These are phyloP conservation scores for Candida fluviatilis DNA, from an alignment of 805 yeast genomes.

Conservation along the genomic window DNA sequence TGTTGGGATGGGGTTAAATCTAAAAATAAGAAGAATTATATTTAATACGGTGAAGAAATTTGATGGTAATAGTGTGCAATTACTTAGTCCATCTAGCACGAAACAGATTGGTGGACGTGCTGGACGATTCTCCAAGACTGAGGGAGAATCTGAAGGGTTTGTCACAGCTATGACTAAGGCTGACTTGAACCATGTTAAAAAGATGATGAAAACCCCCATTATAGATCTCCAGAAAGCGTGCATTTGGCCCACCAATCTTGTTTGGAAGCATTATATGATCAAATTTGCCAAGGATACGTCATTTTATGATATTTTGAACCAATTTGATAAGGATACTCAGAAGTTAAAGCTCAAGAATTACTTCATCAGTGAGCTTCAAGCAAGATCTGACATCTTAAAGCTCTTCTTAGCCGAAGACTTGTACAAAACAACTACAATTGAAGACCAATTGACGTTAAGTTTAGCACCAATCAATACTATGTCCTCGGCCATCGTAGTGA, in stretches of 20 bases:
- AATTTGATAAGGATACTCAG: constrained; percentile 41
- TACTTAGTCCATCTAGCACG: constrained; percentile 58
- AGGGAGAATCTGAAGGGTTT: constrained; percentile 39
- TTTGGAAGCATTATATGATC: constrained; percentile 65
- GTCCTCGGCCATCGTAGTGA: constrained; percentile 30
- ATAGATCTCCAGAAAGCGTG: constrained; percentile 55
- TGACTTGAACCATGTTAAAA: constrained; percentile 43
- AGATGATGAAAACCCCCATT: constrained; percentile 49
- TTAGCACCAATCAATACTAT: constrained; percentile 54
- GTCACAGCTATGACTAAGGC: constrained; percentile 49
- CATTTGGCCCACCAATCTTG: constrained; percentile 74
- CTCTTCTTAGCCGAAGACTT: constrained; percentile 37
- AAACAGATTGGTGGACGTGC: constrained; percentile 98
- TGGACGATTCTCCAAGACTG: constrained; percentile 58
- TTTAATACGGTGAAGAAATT: constrained; percentile 68
- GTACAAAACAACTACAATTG: constrained; percentile 33
- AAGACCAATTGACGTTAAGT: constrained; percentile 54
- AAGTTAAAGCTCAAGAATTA: constrained; percentile 19
- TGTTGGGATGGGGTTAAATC: constrained; percentile 93
- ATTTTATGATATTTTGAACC: constrained; percentile 42
- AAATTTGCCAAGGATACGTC: constrained; percentile 51
- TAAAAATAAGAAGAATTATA: constrained; percentile 76
- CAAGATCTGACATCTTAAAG: constrained; percentile 37
- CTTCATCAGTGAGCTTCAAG: constrained; percentile 34
- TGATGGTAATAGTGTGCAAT: constrained; percentile 52